phyloP scores from a whole-genome alignment of 2,329 filamentous ascomycete genomes.

The Neodidymelliopsis sp. region DNA sequence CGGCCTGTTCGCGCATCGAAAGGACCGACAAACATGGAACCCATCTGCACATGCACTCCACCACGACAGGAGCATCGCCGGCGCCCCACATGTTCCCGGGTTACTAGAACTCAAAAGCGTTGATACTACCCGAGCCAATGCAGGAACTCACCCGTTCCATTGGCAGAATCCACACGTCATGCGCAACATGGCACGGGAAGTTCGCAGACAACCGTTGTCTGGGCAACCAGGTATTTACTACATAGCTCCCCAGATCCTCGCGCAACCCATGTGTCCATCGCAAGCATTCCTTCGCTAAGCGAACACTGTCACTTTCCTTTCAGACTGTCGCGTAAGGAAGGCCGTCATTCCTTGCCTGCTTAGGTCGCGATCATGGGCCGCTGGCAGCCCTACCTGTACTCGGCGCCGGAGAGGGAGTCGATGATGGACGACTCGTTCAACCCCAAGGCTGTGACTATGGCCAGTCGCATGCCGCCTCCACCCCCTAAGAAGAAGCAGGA shows the following conservation, averaged over 20 bases:
- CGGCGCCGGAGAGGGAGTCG: slow-evolving; percentile 59
- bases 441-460: slow-evolving; percentile 83
- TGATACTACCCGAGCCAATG: slow-evolving; percentile 11
- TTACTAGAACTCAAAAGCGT: slow-evolving; percentile 15
- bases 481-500: slow-evolving; percentile 68
- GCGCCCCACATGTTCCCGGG: slow-evolving; percentile 18
- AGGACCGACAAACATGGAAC: slow-evolving; percentile 14
- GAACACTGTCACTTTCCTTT: slow-evolving; percentile 38
- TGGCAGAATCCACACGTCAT: slow-evolving; percentile 21
- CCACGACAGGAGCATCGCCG: slow-evolving; percentile 16
- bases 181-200: slow-evolving; percentile 8
- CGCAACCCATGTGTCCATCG: slow-evolving; percentile 39
- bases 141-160: slow-evolving; percentile 16
- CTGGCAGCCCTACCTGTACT: slow-evolving; percentile 78
- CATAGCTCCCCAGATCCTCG: slow-evolving; percentile 36
- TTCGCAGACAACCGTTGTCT: slow-evolving; percentile 12
- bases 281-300: slow-evolving; percentile 47
- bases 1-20: slow-evolving; percentile 12
- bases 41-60: slow-evolving; percentile 14
- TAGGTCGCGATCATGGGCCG: slow-evolving; percentile 50
- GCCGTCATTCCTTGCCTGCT: slow-evolving; percentile 38
- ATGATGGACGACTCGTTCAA: slow-evolving; percentile 69
- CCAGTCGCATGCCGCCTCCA: slow-evolving; percentile 73
- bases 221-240: slow-evolving; percentile 36
- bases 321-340: slow-evolving; percentile 34